Conservation (phyloP, 345 rosid species). For the Melaleuca alternifolia region DNA sequence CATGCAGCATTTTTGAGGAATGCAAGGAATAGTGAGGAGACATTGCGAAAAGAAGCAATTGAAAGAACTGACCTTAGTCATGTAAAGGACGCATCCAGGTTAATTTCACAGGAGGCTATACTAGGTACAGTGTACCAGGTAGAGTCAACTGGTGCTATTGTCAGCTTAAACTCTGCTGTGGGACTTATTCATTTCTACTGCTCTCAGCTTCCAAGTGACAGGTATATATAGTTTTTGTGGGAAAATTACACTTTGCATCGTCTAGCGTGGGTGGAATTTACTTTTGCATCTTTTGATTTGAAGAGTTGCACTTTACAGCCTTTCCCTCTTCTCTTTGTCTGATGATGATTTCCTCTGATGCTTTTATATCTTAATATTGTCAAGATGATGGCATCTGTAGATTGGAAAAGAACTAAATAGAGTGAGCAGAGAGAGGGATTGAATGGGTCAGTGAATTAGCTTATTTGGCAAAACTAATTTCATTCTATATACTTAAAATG, state of each 20-base stretch:
- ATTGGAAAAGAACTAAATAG: not conserved
- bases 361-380: not conserved
- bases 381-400: not conserved
- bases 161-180: slow-evolving; percentile 96
- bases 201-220: slow-evolving; percentile 97
- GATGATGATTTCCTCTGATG: not conserved
- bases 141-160: slow-evolving; percentile 92
- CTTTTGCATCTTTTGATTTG: not conserved
- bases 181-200: slow-evolving; percentile 94
- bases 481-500: not conserved
- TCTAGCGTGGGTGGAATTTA: not conserved
- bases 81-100: slow-evolving; percentile 80
- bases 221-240: slow-evolving; percentile 22
- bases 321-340: not conserved
- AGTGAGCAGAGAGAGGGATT: not conserved
- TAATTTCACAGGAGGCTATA: slow-evolving; percentile 56
- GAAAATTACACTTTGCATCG: not conserved
- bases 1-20: slow-evolving; percentile 88
- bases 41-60: slow-evolving; percentile 88
- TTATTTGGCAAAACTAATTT: not conserved
- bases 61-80: slow-evolving; percentile 97
- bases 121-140: slow-evolving; percentile 94
- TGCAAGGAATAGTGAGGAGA: slow-evolving; percentile 97
- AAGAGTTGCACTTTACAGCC: not conserved
- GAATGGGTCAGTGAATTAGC: not conserved